Evolutionary conservation across 2,329 filamentous ascomycete genomes (phyloP), one percentile per base, ranked within the genome.

Genomic region (Trichothecium sympodiale): DNA sequence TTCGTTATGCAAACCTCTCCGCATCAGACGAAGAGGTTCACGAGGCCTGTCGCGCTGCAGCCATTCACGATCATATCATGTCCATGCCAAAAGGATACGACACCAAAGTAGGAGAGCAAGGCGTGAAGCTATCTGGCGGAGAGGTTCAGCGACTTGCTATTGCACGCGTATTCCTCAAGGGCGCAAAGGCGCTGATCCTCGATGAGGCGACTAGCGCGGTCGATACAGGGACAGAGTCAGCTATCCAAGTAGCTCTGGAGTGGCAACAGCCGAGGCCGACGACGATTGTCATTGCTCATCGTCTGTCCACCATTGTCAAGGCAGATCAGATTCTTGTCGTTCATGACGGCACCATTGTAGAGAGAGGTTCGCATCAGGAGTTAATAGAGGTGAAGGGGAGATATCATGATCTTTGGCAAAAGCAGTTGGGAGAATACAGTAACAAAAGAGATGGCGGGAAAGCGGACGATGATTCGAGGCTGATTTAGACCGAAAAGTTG

Each of bases 181-280:
- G 73, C 39, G 82, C 83, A 0, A 77, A 83, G 38, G 77, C 88
- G 40, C 74, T 89, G 8, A 67, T 89, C 28, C 67, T 89, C 1
- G 83, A 89, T 44, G 83, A 88, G 54, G 79, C 83, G 2, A 87
- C 85, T 4, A 85, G 80, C 27, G 78, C 83, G 6, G 77, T 89
- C 39, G 77, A 85, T 41, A 79, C 78, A 0, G 73, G 78, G 25
- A 81, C 76, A 2, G 77, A 82, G 52, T 71, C 75, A 37, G 71
- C 75, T 44, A 81, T 81, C 31, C 77, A 81, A 45, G 61, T 70
- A 23, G 77, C 77, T 0, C 67, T 82, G 36, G 61, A 60, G 38
- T 62, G 61, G 34, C 61, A 80, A 7, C 77, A 74, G 41, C 59
- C 69, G 39, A 72, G 69, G 3, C 71, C 77, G 17, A 82, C 77